Conservation (phyloP, 73 alveolate species). For the Tetrahymena malaccensis region DNA sequence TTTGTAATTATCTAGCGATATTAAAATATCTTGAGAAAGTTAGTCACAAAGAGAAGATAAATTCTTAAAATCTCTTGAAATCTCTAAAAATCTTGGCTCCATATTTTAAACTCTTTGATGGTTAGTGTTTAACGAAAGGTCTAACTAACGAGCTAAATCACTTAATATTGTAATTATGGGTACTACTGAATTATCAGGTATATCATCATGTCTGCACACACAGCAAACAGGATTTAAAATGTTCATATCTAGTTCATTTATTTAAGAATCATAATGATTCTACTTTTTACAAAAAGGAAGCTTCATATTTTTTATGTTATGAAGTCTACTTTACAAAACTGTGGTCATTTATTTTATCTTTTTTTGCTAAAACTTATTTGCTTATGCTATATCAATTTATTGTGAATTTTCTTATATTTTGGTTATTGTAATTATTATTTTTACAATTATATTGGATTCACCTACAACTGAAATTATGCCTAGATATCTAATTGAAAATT, state of each 20-base stretch:
- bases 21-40: background rate
- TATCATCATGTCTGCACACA: background rate
- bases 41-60: background rate
- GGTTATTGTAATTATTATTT: background rate
- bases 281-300: background rate
- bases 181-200: background rate
- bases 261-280: background rate
- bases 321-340: background rate
- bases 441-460: background rate
- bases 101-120: background rate
- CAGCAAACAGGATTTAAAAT: background rate
- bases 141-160: background rate
- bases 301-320: background rate
- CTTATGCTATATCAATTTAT: background rate
- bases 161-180: background rate
- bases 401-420: background rate
- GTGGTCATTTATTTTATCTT: background rate
- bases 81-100: background rate
- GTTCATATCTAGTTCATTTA: background rate
- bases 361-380: background rate
- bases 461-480: background rate
- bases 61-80: background rate
- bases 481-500: background rate
- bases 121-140: background rate
- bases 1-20: background rate